Conservation (phyloP, 129 eudicot genomes). For the Smallanthus sonchifolius region DNA sequence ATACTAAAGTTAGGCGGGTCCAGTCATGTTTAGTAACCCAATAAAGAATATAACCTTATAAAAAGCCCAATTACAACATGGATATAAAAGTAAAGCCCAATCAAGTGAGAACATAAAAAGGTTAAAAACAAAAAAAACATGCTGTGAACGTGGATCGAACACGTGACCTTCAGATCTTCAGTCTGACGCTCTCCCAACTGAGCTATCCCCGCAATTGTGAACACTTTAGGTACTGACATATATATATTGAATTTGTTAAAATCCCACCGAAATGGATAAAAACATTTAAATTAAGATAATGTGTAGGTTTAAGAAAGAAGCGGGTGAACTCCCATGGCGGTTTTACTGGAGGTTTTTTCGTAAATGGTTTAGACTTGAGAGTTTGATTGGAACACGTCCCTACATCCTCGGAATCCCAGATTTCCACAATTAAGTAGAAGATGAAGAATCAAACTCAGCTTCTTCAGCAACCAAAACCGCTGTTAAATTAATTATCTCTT, state of each 20-base stretch:
- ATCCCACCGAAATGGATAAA: neutral
- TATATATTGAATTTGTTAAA: neutral
- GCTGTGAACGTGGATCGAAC: slow-evolving; percentile 93
- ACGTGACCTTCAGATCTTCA: slow-evolving; percentile 68
- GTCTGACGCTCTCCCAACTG: slow-evolving; percentile 51
- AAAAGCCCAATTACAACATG: too few relatives aligned
- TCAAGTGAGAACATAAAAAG: too few relatives aligned
- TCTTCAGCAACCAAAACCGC: neutral
- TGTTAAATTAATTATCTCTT: neutral
- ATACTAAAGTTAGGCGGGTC: too few relatives aligned
- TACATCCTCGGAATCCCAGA: neutral
- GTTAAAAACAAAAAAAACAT: neutral
- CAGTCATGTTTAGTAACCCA: too few relatives aligned
- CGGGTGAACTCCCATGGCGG: neutral
- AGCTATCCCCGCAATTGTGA: slow-evolving; percentile 33
- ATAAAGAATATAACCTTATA: too few relatives aligned
- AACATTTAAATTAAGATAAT: too few relatives aligned
- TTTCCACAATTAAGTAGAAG: neutral
- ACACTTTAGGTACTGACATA: neutral
- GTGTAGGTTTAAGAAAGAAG: neutral
- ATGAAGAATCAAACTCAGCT: neutral
- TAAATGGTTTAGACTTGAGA: neutral
- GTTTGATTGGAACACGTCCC: neutral
- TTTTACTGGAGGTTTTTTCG: neutral
- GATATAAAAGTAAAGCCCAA: too few relatives aligned